Conservation (phyloP, 768 basidiomycete genomes). For the Boletus rufocinnamomeus region DNA sequence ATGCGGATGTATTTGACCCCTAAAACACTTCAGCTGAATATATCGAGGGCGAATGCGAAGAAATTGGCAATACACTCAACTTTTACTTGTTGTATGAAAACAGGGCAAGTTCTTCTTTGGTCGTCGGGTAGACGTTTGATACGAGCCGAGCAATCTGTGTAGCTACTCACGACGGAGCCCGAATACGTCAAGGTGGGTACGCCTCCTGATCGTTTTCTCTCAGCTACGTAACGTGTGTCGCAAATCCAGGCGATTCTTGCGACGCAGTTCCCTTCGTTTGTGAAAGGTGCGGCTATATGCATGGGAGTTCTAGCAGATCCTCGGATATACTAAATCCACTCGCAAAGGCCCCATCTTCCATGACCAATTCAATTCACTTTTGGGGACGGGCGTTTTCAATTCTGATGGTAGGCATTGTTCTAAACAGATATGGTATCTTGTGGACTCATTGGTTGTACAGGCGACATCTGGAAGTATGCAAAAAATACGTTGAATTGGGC, state of each 20-base stretch:
- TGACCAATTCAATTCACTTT: slow-evolving; percentile 30
- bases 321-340: neutral
- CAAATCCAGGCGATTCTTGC: slow-evolving; percentile 37
- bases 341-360: slow-evolving; percentile 25
- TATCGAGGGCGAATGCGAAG: slow-evolving; percentile 8
- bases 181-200: slow-evolving; percentile 40
- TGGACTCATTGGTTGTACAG: slow-evolving; percentile 15
- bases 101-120: slow-evolving; percentile 18
- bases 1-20: neutral
- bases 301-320: neutral
- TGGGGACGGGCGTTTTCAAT: slow-evolving; percentile 44
- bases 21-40: slow-evolving; percentile 15
- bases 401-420: slow-evolving; percentile 35
- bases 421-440: neutral
- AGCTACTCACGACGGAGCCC: slow-evolving; percentile 43
- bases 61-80: slow-evolving; percentile 28
- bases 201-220: neutral
- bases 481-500: neutral
- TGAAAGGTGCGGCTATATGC: slow-evolving; percentile 33
- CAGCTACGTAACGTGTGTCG: neutral
- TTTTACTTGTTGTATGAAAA: slow-evolving; percentile 29
- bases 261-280: slow-evolving; percentile 38
- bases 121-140: neutral
- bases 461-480: slow-evolving; percentile 42
- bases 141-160: neutral